A percentile compares a stretch with the other conserved stretches of the same genome.
phyloP scores from a whole-genome alignment of 129 eudicot species.

The Rutidosis leptorrhynchoides region DNA sequence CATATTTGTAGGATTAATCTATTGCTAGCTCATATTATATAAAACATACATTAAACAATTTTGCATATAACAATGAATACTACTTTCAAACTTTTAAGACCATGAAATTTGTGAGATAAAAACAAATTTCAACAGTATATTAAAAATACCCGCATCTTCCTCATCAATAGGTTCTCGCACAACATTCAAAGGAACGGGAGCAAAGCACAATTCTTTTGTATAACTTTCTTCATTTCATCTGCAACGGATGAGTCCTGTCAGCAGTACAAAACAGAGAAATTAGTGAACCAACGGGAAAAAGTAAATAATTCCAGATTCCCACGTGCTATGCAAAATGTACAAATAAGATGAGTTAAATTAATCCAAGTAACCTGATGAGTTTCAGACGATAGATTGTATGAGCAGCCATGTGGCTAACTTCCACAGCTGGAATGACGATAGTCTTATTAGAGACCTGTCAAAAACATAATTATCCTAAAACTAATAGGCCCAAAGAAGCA shows the following conservation, averaged over 20 bases:
- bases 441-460: slow-evolving; percentile 54
- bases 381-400: slow-evolving; percentile 73
- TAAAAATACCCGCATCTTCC: slow-evolving; percentile 61
- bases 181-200: slow-evolving; percentile 76
- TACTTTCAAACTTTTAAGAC: background rate
- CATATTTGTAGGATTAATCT: too few species aligned
- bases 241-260: slow-evolving; percentile 75
- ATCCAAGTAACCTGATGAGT: slow-evolving; percentile 65
- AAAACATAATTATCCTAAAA: slow-evolving; percentile 3
- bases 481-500: background rate
- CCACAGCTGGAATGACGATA: slow-evolving; percentile 77
- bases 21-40: background rate
- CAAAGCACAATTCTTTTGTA: slow-evolving; percentile 66
- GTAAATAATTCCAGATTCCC: background rate
- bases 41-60: background rate
- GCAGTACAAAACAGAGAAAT: background rate
- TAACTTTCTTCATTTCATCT: slow-evolving; percentile 95
- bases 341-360: slow-evolving; percentile 1
- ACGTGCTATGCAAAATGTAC: background rate
- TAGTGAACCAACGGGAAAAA: background rate
- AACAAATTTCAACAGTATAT: background rate
- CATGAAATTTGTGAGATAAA: background rate
- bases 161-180: slow-evolving; percentile 66
- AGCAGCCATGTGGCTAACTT: slow-evolving; percentile 90
- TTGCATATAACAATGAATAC: background rate